Evolutionary conservation across 768 basidiomycete species (phyloP), one percentile per base, ranked within the genome.

Genomic region (Lenzites betulinus): DNA sequence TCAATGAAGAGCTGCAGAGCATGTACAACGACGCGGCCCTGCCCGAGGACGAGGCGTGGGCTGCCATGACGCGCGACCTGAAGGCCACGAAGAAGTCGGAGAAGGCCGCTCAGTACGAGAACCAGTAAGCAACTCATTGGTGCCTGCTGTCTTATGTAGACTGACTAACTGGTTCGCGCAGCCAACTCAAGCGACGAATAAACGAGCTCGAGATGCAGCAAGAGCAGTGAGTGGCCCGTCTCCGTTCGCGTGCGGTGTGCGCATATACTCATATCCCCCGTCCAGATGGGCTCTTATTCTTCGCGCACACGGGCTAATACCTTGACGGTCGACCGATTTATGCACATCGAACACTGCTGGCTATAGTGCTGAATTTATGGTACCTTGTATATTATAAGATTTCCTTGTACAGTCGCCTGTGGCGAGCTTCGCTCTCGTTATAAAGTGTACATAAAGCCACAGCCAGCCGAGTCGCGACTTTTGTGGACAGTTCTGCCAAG

Each of bases 1-100:
- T 97, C 77, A 96, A 97, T 71, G 93, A 94, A 70, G 94, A 96
- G 71, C 80, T 97, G 33, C 93, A 95, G 64, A 86, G 83, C 18
- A 92, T 96, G 91, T 96, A 87, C 74, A 88, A 89, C 51, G 92
- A 95, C 59, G 84, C 83, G 26, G 83, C 89, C 60, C 82, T 95
- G 50, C 92, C 94, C 12, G 85, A 87, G 22, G 85, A 88, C 49
- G 91, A 94, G 28, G 92, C 93, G 1, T 95, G 90, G 85, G 71
- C 76, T n/a, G 88, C 88, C 1, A 81, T 96, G 80, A 81, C 85
- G 26, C 79, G 83, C 63, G 72, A 81, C 61, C 86, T 92, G 16
- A 96, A 94, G 73, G 87, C 90, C 67, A 74, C 81, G 16, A 95
- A 94, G 73, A 86, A 90, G 66, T 74, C 80, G 16, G 81, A 90